Evolutionary conservation across 768 basidiomycete genomes (phyloP).

Genomic region (Macrolepiota albuminosa): DNA sequence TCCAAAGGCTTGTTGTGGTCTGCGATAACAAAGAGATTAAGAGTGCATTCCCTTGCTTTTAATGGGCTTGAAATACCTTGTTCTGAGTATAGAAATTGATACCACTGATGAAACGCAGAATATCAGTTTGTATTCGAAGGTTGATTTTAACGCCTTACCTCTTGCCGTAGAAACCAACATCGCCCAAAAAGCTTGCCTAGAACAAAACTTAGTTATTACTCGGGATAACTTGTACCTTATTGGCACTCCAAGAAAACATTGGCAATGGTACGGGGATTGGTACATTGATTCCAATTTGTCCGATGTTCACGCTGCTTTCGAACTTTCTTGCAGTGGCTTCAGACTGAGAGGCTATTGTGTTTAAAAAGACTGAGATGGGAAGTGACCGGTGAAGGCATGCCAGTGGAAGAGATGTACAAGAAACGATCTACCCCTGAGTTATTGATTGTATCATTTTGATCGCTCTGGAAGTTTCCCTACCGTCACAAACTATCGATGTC

Average conservation of each 20-base stretch:
- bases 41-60: not conserved
- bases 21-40: slow-evolving; percentile 21
- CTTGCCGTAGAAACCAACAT: slow-evolving; percentile 90
- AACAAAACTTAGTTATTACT: not conserved
- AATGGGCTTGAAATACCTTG: slow-evolving; percentile 47
- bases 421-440: not conserved
- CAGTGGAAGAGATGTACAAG: not conserved
- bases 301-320: slow-evolving; percentile 82
- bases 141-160: slow-evolving; percentile 38
- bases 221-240: slow-evolving; percentile 48
- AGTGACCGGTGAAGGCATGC: too few species aligned
- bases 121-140: not conserved
- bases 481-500: slow-evolving; percentile 7
- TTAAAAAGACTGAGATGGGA: too few species aligned
- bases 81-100: slow-evolving; percentile 96
- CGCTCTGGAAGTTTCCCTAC: not conserved
- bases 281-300: slow-evolving; percentile 91
- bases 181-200: slow-evolving; percentile 73
- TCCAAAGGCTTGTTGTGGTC: slow-evolving; percentile 94
- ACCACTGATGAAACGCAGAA: slow-evolving; percentile 42
- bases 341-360: slow-evolving; percentile 45
- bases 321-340: slow-evolving; percentile 95
- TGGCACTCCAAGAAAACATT: slow-evolving; percentile 97
- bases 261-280: slow-evolving; percentile 88
- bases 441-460: slow-evolving; percentile 4